Evolutionary conservation across 2,329 filamentous ascomycete species (phyloP).

Genomic region (Stagonosporopsis tanaceti): DNA sequence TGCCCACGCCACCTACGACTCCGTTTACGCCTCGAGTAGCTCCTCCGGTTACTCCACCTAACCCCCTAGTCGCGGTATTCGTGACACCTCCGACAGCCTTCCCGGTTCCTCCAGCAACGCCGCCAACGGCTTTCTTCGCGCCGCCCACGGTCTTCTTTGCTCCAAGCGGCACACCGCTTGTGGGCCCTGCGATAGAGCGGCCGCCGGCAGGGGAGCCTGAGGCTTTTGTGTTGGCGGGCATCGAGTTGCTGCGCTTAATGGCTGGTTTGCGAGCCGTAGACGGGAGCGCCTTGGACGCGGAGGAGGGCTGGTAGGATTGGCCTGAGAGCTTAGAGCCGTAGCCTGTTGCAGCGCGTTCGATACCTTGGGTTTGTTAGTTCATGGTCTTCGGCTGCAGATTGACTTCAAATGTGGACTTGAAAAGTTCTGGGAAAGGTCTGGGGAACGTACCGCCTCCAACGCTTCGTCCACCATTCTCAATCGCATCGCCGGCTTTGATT

Average conservation of each 20-base stretch:
- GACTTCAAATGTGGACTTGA: not conserved
- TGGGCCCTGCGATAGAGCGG: constrained; percentile 15
- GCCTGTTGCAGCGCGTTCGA: constrained; percentile 42
- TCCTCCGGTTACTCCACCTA: constrained; percentile 13
- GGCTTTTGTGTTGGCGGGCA: constrained; percentile 36
- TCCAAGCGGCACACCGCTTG: constrained; percentile 33
- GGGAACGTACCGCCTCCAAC: constrained; percentile 41
- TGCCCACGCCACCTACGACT: constrained; percentile 15
- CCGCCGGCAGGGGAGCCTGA: constrained; percentile 20
- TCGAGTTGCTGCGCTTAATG: constrained; percentile 44
- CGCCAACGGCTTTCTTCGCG: constrained; percentile 33
- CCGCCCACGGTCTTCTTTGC: constrained; percentile 39
- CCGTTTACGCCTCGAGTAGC: constrained; percentile 6
- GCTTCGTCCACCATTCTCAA: constrained; percentile 44
- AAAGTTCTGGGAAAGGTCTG: not conserved
- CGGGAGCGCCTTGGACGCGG: constrained; percentile 39
- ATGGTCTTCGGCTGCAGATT: not conserved
- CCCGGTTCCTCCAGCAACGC: constrained; percentile 20
- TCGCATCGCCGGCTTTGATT: constrained; percentile 49
- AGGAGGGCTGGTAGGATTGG: constrained; percentile 37
- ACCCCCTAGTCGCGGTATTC: constrained; percentile 6
- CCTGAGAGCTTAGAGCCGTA: constrained; percentile 43
- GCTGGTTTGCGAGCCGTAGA: constrained; percentile 42
- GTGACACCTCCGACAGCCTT: constrained; percentile 20
- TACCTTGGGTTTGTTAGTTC: constrained; percentile 23